Base-by-base conservation (phyloP, 2,329 filamentous ascomycete genomes). In the Colletotrichum endophyticum region DNA sequence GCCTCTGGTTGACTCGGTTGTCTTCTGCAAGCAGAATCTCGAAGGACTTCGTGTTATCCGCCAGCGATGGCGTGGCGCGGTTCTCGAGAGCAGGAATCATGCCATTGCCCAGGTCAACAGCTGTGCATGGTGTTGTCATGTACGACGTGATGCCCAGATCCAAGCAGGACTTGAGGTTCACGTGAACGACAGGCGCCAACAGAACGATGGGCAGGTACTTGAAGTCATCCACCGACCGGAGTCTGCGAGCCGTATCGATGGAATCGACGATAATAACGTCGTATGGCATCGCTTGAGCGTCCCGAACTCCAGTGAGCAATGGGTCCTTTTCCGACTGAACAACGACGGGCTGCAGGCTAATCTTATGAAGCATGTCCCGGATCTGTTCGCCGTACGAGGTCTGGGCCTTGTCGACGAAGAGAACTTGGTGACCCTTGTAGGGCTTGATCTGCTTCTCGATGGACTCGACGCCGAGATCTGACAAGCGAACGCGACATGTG, bases 61-160 rank as follows among this genome's bases (percentile, higher is more conserved):
- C 95, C 68, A 98, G 92, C 15, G 95, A 95, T 3, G 96, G 96
- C 15, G 96, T 97, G 8, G 96, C 96, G 70, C 96, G 91, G 81
- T 98, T 98, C 86, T 99, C 97, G 28, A 99, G 89, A 5, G 97
- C 97, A 8, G 97, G 97, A 22, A 99, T 95, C 91, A 99, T 96
- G 79, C 96, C 96, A 82, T 99, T 99, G 76, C 96, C 96, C 75
- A 99, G 88, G 84, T 99, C 97, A 78, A 98, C 98, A 7, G 96
- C 92, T 81, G 96, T 91, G 86, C 97, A 99, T 11, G 97, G 97
- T 19, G 96, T 98, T 3, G 97, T 99, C 96, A 99, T 98, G 85
- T 98, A 99, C 67, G 96, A 98, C n/a, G 96, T 98, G 80, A 99
- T 98, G 78, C 97, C 96, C 78, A 99, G 91, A 84, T 99, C 97